Evolutionary conservation across 306 rosid species (phyloP), one percentile per base, ranked within the genome.

Genomic region (Erythrophleum fordii): DNA sequence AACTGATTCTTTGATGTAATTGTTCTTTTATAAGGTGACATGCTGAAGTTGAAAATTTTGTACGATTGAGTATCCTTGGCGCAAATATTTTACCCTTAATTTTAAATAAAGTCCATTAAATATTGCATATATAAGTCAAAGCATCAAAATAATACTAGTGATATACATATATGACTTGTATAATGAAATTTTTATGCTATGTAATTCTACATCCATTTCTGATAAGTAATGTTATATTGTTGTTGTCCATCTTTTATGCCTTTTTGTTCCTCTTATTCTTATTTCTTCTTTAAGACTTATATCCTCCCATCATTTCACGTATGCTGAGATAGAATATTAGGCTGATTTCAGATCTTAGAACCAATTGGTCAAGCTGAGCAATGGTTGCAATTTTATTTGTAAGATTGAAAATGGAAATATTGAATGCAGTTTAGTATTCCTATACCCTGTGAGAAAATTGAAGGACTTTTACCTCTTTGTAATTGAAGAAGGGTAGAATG

Each of bases 361-460:
- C 81, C 70, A 18, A 61, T 79, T 74, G 52, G 37, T 52, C 65
- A 69, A 16, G 55, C 70, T 41, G 45, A 13, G 69, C 8, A 23
- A 56, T 18, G 60, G 20, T 45, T 75, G 71, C 46, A 69, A 52
- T 69, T 79, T 79, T 69, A 74, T 69, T 39, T 13, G 68, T 42
- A 10, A 51, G 45, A 45, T 53, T 73, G 37, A 62, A 76, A 69
- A 22, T 28, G n/a, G 29, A 68, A 29, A 78, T 13, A 62, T 72
- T 73, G 39, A 55, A 23, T 85, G 68, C 64, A 28, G 1, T 56
- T 65, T 45, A 17, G 82, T 76, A 55, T 25, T 42, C 11, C 49
- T 58, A 65, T 64, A 68, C 25, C 23, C 46, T 69, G 49, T n/a
- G 49, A 31, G 71, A 34, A 67, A 44, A 66, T 17, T 20, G 31